These are phyloP conservation scores for Kuraishia piskuri DNA, from an alignment of 805 yeast species.

Conservation along the genomic window DNA sequence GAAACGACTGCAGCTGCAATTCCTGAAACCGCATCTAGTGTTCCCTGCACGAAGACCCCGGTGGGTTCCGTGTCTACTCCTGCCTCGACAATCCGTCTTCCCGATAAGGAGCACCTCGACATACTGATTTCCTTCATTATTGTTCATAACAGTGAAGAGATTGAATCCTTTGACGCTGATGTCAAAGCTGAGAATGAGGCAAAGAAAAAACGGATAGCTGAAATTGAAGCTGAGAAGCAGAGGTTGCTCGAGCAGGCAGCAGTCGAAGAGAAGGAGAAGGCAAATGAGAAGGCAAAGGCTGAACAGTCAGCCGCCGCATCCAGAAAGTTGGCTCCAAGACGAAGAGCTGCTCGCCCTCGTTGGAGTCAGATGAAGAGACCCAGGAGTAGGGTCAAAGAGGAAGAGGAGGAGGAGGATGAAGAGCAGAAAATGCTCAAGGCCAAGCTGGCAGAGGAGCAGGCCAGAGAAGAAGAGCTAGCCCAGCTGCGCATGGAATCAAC, in stretches of 20 bases:
- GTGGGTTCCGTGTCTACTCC: not conserved
- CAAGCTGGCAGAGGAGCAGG: conserved; percentile 3
- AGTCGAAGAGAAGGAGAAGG: conserved; percentile 17
- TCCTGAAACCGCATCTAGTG: not conserved
- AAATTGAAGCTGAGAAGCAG: conserved; percentile 13
- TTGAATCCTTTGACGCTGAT: conserved; percentile 33
- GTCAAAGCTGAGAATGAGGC: conserved; percentile 17
- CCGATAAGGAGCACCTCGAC: conserved; percentile 16
- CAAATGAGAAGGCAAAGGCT: conserved; percentile 13
- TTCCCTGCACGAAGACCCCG: not conserved
- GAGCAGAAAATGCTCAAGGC: conserved; percentile 4
- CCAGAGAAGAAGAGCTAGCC: conserved; percentile 15
- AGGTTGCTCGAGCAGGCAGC: conserved; percentile 13
- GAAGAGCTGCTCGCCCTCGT: conserved; percentile 9
- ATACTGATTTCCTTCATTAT: conserved; percentile 38
- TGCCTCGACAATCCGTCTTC: not conserved
- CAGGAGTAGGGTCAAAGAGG: conserved; percentile 15
- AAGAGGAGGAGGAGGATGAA: conserved; percentile 13
- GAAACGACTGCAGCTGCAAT: not conserved
- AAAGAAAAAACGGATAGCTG: conserved; percentile 16
- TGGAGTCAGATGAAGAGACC: conserved; percentile 21
- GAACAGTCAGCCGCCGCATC: not conserved
- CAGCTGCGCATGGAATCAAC: conserved; percentile 19
- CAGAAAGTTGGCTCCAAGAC: conserved; percentile 6
- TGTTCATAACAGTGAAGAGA: conserved; percentile 41